Evolutionary conservation across 2,329 filamentous ascomycete species (phyloP), one percentile per base, ranked within the genome.

Genomic region (Epichloe gansuensis): DNA sequence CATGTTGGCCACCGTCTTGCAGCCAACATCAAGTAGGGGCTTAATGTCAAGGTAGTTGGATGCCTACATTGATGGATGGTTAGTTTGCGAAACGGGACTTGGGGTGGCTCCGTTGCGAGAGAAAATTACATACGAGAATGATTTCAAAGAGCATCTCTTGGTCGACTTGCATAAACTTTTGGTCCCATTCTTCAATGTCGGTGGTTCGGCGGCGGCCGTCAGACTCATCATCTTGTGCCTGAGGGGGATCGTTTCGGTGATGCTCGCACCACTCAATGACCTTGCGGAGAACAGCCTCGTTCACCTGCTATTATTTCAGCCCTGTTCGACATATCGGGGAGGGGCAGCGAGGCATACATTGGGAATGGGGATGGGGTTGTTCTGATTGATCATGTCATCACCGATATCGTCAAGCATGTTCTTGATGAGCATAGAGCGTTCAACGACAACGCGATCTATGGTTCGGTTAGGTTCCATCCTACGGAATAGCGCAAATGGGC

Each of bases 81-180:
- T 37, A 54, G 50, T 38, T 23, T 44, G 31, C 12, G 28, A 34
- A 43, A 13, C 43, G 11, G 6, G 21, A 23, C 6, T 4, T 44
- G 23, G 21, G 15, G 38, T 4, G 23, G 17, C 17, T 8, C 21
- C 13, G 5, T 4, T 3, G 6, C 21, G 8, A n/a, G 11, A 51
- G 47, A 12, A 15, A 3, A 52, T 50, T 52, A 76, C 85, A 54
- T 79, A 93, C 89, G 28, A 98, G 79, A 62, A 98, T 98, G 65
- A 98, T 97, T 76, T 98, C 93, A 61, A 98, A 98, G 2, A 98
- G 81, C 93, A 98, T 97, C 73, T 98, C 93, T 67, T 98, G 93
- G 69, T 98, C 93, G 17, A 98, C 93, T 72, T 97, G 91, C 93
- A 98, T 97, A 72, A 97, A 98, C 74, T 98, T 98, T 72, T 97